Base-by-base conservation (phyloP, 768 basidiomycete genomes). In the Chalciporus sphaerocephalus region DNA sequence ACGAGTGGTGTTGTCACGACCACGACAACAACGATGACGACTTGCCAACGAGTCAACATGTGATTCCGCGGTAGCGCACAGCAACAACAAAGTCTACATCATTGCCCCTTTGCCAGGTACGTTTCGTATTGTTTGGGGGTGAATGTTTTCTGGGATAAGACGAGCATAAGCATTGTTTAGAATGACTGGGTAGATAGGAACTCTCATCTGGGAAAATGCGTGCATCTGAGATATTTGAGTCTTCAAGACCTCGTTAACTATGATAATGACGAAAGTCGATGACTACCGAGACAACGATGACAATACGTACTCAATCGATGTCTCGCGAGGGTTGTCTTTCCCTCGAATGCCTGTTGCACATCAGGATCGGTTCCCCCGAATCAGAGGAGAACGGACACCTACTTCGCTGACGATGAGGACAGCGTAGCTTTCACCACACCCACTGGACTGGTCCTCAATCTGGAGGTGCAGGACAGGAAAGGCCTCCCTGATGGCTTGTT, bases 161-260 rank as follows among this genome's bases (percentile, higher is more conserved):
- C 5, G 8, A 39, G 18, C 7, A 25, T 43, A 6, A 37, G 46
- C 18, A 27, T 22, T 34, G 38, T 24, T 39, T 20, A 36, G 18
- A 25, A 12, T 3, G 22, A 44, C n/a, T 22, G 40, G 10, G 9
- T 20, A 15, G 15, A 27, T 5, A 20, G 4, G 27, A 11, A 36
- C 18, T 39, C 68, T 42, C 53, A 89, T 90, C 81, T 92, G 89
- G 12, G 89, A 89, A 65, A 92, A 92, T 5, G 90, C 89, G 55
- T 92, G 89, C 76, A 92, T 83, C 46, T 84, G 78, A 0, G 84
- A 71, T 46, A 92, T 90, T 55, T 90, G 73, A 2, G 68, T 69
- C 67, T 87, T 91, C 57, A 92, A 61, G 8, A 83, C 58, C 18
- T 88, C 83, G 56, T 92, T 91, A 47, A 92, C 89, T 92, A 49